Conservation (phyloP, 305 asterid genomes). For the Fraxinus albicans region DNA sequence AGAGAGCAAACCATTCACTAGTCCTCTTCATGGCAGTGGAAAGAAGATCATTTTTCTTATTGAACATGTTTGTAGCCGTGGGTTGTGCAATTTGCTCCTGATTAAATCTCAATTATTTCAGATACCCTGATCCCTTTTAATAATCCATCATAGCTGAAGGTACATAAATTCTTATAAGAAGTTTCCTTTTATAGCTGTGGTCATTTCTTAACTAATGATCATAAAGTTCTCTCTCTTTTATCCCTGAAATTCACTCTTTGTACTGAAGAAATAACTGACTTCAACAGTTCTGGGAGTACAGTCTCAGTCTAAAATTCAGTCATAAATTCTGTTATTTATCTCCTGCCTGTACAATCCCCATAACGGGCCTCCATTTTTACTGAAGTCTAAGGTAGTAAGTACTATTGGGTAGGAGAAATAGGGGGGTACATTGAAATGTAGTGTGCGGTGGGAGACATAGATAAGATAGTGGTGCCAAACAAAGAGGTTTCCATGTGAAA, state of each 20-base stretch:
- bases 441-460: constrained; percentile 53
- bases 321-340: constrained; percentile 13
- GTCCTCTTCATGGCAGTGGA: constrained; percentile 85
- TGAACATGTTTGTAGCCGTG: constrained; percentile 37
- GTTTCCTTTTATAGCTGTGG: constrained; percentile 10
- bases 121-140: constrained; percentile 25
- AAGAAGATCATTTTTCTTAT: constrained; percentile 60
- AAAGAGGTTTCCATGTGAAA: constrained; percentile 36
- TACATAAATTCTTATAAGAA: not conserved
- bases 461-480: constrained; percentile 42
- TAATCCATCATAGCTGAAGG: constrained; percentile 1
- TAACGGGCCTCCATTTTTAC: constrained; percentile 18
- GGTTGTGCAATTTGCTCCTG: constrained; percentile 23
- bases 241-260: not conserved
- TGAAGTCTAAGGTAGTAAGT: not conserved
- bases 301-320: constrained; percentile 19
- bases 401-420: constrained; percentile 22
- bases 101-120: constrained; percentile 27
- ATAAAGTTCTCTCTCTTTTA: not conserved
- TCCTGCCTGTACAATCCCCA: constrained; percentile 28
- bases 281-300: constrained; percentile 15
- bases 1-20: constrained; percentile 63
- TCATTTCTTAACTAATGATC: constrained; percentile 1
- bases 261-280: constrained; percentile 8
- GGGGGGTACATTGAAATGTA: constrained; percentile 25